Evolutionary conservation across 371 early-diverging fungal species (phyloP).

Genomic region (Capillidium heterosporum): DNA sequence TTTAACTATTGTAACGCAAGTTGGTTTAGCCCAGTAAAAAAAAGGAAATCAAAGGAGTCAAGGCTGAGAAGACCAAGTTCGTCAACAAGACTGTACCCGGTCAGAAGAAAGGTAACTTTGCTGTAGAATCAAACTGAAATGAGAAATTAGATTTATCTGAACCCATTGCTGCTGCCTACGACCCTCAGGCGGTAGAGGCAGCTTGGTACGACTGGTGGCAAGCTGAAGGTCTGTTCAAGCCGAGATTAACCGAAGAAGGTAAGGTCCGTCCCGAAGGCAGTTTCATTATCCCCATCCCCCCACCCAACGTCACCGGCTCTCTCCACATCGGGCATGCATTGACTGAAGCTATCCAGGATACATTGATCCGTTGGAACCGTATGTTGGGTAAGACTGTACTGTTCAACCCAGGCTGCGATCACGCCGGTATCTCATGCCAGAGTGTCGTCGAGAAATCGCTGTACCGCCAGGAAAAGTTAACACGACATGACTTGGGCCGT

Average conservation of each 20-base stretch:
- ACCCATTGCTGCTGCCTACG: constrained; percentile 69
- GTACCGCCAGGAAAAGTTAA: constrained; percentile 57
- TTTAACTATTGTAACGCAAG: too few relatives aligned
- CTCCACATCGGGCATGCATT: constrained; percentile 98
- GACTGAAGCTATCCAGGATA: constrained; percentile 94
- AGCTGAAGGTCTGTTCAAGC: constrained; percentile 80
- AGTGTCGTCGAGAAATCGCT: constrained; percentile 95
- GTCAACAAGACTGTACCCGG: constrained; percentile 77
- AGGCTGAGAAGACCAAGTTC: constrained; percentile 23
- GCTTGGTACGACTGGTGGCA: constrained; percentile 95
- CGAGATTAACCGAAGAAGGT: constrained; percentile 56
- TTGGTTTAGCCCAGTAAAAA: constrained; percentile 16
- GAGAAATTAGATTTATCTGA: constrained; percentile 43
- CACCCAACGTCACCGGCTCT: constrained; percentile 98
- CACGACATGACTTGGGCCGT: constrained; percentile 90
- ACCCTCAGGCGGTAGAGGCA: constrained; percentile 85
- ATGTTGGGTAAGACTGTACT: constrained; percentile 93
- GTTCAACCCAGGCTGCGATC: constrained; percentile 97
- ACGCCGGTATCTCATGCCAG: constrained; percentile 99
- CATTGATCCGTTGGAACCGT: constrained; percentile 94
- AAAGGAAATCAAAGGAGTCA: constrained; percentile 37
- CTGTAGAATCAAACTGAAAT: constrained; percentile 8
- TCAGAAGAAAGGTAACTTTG: constrained; percentile 60
- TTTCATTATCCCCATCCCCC: constrained; percentile 92
- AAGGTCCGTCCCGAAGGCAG: constrained; percentile 56